Base-by-base conservation (phyloP, 768 basidiomycete species). In the Suillus fuscotomentosus region DNA sequence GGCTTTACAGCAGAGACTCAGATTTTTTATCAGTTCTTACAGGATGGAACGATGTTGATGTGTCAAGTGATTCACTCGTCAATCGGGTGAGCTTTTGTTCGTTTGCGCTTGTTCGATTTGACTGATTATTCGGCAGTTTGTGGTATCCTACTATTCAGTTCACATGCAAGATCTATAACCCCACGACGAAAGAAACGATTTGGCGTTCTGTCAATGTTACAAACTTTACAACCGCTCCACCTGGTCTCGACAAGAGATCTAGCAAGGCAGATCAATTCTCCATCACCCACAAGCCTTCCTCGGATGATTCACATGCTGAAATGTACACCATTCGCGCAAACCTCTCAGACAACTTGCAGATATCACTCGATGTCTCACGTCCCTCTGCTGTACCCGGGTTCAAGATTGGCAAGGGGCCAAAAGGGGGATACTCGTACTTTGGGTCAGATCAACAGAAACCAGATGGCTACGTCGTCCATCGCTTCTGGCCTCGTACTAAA, bases 71-170 rank as follows among this genome's bases (percentile, higher is more conserved):
- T 96, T 70, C 91, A 95, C 79, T 94, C 93, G 1, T 82, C 90
- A 36, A 84, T 94, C 61, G 96, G 95, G 95, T 95, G 70, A 74
- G 92, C 82, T 63, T 43, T 27, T 48, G 55, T 7, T 69, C 51
- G 63, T 53, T 66, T 24, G 36, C 57, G 15, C 34, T 64, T 39
- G 42, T n/a, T 42, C 65, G 34, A 42, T 36, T 24, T 63, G 41
- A 62, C 65, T 68, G 60, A 70, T 57, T 60, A 64, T 59, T 67
- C 69, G 15, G 65, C 71, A 97, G 95, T 27, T 75, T 98, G 65
- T 95, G 96, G 88, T 96, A 92, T 73, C 95, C 97, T 4, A 93
- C 90, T 38, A 89, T 97, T 70, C 97, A 99, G 77, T 94, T 98
- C 76, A 92, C 88, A 5, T 95, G 89, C 87, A 97, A 95, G 78